Percentiles rank a stretch among this genome's conserved stretches.
Evolutionary conservation across 257 asterid species (phyloP).

Genomic region (Solanum lycopersicoides): DNA sequence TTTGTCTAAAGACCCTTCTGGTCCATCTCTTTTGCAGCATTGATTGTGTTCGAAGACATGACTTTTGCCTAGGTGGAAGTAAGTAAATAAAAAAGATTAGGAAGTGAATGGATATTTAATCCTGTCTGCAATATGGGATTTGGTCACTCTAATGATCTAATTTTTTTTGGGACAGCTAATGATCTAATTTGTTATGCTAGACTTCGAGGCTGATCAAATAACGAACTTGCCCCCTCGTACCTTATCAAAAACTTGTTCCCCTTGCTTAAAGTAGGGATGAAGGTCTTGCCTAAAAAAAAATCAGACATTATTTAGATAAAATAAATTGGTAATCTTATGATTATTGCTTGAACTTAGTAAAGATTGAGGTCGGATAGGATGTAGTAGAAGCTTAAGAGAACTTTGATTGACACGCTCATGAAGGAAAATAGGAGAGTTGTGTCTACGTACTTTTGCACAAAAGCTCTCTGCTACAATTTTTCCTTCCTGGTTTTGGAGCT

Average conservation of each 20-base stretch:
- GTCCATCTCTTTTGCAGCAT: neutral
- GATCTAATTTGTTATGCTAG: neutral
- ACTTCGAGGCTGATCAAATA: neutral
- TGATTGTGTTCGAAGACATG: neutral
- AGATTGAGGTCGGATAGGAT: neutral
- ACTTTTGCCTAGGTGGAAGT: neutral
- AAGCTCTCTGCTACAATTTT: neutral
- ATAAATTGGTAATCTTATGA: neutral
- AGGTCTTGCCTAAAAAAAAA: neutral
- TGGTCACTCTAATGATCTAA: neutral
- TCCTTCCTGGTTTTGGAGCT: neutral
- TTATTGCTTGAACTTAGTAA: neutral
- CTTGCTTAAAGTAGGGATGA: neutral
- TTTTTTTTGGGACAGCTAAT: too few species aligned
- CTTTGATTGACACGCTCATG: neutral
- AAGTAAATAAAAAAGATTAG: neutral
- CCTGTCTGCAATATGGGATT: neutral
- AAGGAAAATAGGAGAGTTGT: neutral
- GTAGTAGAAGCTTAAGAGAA: neutral
- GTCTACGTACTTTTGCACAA: neutral
- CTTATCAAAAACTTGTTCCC: neutral
- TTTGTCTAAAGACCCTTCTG: neutral
- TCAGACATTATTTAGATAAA: neutral
- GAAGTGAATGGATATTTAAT: neutral
- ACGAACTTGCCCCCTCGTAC: neutral